Evolutionary conservation across 139 green algal genomes (phyloP), one percentile per base, ranked within the genome.

Genomic region (Closterium sp.): DNA sequence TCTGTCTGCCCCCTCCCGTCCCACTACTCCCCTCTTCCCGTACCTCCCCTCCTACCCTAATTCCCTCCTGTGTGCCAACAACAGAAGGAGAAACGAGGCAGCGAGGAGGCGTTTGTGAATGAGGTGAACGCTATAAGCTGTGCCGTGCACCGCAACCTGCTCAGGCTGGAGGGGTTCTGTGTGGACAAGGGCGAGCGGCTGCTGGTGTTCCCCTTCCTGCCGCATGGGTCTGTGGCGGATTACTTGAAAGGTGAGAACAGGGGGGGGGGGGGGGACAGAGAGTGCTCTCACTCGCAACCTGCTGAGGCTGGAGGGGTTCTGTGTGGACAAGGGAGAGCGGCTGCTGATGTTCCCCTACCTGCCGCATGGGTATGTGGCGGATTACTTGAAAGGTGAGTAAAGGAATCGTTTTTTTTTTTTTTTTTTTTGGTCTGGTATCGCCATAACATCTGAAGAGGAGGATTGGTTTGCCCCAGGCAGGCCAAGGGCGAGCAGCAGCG

Each of bases 51-150:
- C 36, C 36, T 55, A 6, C 84, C 84, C 12, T 88, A 19, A 31
- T 88, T 12, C 12, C 33, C 12, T 12, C 84, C 19, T 88, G 64
- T 19, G 12, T 12, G 64, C 64, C 12, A 83, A 19, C 3, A 31
- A 0, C 36, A 55, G 36, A 55, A 55, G 6, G 36, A 55, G 36
- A 55, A 6, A 6, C 36, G 36, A 6, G 36, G 36, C 36, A 55
- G 36, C 36, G 94, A 96, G 31, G 84, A 89, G 86, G 93, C 95
- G 90, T 96, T 96, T 88, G 92, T 94, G 84, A 92, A 94, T 28
- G 95, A 96, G 84, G 92, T 95, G n/a, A 84, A 83, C 83, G 92
- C 91, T 32, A 88, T 96, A 33, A 28, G 76, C 35, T 12, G 83
- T 0, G 87, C 92, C 25, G 66, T 83, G n/a, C 93, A 96, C 84